Evolutionary conservation across 768 basidiomycete species (phyloP), one percentile per base, ranked within the genome.

Genomic region (Hygrophoropsis aurantiaca): DNA sequence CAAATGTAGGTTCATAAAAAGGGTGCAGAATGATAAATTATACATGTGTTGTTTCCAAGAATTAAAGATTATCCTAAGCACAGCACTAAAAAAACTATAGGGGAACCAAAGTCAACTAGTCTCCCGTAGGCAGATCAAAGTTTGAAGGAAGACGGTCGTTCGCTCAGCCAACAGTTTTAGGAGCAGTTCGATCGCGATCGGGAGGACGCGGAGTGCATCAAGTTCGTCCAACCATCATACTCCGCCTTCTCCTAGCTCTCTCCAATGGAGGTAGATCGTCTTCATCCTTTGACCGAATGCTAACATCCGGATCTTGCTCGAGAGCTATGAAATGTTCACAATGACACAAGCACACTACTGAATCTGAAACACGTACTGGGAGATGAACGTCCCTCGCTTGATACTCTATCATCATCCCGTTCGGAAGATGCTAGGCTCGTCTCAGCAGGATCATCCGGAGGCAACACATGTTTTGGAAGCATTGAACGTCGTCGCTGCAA

Each of bases 401-500:
- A 65, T 16, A 72, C 70, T 38, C 55, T 65, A 19, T 68, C 66
- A 3, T 58, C 58, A 11, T 64, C 64, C 1, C 44, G 53, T 42
- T 64, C 62, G 1, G 56, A 65, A 5, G 64, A 64, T 47, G 51
- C 25, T 18, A 11, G 11, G 18, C 18, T 20, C 35, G 61, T 40
- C 38, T 52, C 46, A 23, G 40, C 49, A 39, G 60, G 62, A 42
- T 57, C 58, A 26, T 59, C 42, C 26, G 60, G 52, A 1, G 67
- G 69, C 15, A 74, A 67, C 54, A 84, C 70, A 19, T 79, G 63
- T 53, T 80, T 84, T 0, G 88, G 87, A 37, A 89, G 64, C 75
- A 86, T 81, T 3, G 89, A 87, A 40, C 82, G 80, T 18, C 87
- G 84, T 19, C 85, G 83, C 85, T 89, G 55, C 18, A 48, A 20